Evolutionary conservation across 2,329 filamentous ascomycete species (phyloP), one percentile per base, ranked within the genome.

Genomic region (Xylariaceae sp.): DNA sequence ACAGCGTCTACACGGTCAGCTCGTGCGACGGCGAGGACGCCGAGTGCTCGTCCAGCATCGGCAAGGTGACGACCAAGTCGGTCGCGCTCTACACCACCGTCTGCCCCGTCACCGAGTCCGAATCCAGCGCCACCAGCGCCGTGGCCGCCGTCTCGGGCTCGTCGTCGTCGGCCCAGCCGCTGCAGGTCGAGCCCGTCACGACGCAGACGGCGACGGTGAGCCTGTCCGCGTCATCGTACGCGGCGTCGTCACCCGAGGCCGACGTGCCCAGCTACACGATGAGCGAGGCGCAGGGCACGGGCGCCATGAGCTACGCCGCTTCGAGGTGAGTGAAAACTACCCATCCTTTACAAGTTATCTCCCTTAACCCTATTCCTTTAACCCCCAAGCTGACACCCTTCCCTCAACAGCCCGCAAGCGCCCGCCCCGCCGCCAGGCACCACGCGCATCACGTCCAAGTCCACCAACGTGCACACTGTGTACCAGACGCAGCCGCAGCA

Each of bases 261-360:
- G 46, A 51, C 19, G 46, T 50, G 19, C 45, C 51, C 9, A 53
- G 47, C 33, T 55, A 52, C 26, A 38, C 44, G 18, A 50, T 47
- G 44, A 55, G 44, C 31, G 40, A 44, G 21, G 29, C 19, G 3
- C 36, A 34, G 3, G 45, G 46, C 31, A 53, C 47, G 15, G 13
- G 39, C 12, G 47, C 32, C 15, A 44, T 46, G 31, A 35, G 29
- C 35, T 37, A 30, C 33, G 9, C n/a, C 12, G 11, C 23, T 4
- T 29, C 33, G 13, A 33, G 21, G 21, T 23, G 8, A 23, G 21
- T 23, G n/a, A n/a, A n/a, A n/a, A n/a, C n/a, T n/a, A n/a, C n/a
- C n/a, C n/a, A n/a, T n/a, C n/a, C n/a, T n/a, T n/a, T n/a, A n/a
- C n/a, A n/a, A n/a, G n/a, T n/a, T n/a, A n/a, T n/a, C n/a, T n/a